A percentile compares a stretch with the other conserved stretches of the same genome.
Conservation (phyloP, 768 basidiomycete species). For the Sarcodon sp. region DNA sequence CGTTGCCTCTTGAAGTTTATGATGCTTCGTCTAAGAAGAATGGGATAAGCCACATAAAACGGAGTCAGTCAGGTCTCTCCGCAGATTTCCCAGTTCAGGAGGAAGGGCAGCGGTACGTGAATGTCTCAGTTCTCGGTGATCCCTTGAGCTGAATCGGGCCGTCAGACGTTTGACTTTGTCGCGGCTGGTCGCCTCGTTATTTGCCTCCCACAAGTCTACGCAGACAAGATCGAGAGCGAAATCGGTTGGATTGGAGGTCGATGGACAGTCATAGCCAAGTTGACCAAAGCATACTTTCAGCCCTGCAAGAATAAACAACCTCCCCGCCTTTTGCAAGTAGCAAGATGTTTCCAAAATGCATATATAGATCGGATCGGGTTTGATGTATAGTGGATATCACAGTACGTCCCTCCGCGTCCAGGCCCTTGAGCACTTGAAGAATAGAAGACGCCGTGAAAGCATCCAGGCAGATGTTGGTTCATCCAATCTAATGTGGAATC, state of each 20-base stretch:
- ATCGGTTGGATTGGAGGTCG: slow-evolving; percentile 25
- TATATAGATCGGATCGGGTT: slow-evolving; percentile 17
- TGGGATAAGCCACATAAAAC: slow-evolving; percentile 21
- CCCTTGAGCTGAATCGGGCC: not conserved
- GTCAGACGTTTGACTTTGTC: slow-evolving; percentile 4
- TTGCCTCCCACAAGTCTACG: slow-evolving; percentile 5
- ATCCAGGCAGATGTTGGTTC: slow-evolving; percentile 20
- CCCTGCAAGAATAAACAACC: slow-evolving; percentile 12
- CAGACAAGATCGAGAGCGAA: slow-evolving; percentile 23
- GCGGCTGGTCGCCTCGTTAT: slow-evolving; percentile 3
- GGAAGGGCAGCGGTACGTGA: not conserved
- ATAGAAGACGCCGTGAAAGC: slow-evolving; percentile 30
- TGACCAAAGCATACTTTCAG: slow-evolving; percentile 18
- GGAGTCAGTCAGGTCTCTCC: slow-evolving; percentile 18
- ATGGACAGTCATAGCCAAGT: slow-evolving; percentile 21
- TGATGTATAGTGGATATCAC: slow-evolving; percentile 22
- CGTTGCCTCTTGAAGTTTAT: slow-evolving; percentile 25
- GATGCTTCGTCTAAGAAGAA: slow-evolving; percentile 22
- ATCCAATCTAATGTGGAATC: not conserved
- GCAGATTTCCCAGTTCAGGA: slow-evolving; percentile 1
- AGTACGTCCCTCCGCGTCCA: slow-evolving; percentile 26
- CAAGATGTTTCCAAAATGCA: slow-evolving; percentile 11
- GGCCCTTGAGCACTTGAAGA: slow-evolving; percentile 26
- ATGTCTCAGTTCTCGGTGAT: slow-evolving; percentile 2
- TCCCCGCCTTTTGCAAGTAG: slow-evolving; percentile 13